Conservation (phyloP, 495 filamentous ascomycete genomes). For the Cercophora scortea region DNA sequence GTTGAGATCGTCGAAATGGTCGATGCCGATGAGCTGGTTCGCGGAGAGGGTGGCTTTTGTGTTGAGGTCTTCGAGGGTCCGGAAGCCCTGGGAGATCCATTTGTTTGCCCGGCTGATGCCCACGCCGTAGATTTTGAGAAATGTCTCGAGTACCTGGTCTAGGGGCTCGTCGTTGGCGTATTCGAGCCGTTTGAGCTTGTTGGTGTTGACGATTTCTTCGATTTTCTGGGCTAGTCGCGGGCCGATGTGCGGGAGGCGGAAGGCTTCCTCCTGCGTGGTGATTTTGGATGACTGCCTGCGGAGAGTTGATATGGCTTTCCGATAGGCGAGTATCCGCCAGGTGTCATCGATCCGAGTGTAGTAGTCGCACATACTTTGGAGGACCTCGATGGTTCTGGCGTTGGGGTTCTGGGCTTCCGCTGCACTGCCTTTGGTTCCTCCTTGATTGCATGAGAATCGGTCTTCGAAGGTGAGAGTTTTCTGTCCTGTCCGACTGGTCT, state of each 20-base stretch:
- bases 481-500: background rate
- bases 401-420: conserved; percentile 47
- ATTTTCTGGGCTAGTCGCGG: conserved; percentile 76
- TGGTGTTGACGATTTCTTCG: conserved; percentile 76
- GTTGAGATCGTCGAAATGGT: conserved; percentile 75
- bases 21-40: conserved; percentile 72
- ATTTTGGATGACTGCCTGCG: conserved; percentile 60
- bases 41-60: conserved; percentile 56
- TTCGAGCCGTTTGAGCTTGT: conserved; percentile 67
- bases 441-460: conserved; percentile 35
- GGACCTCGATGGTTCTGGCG: conserved; percentile 62
- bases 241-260: conserved; percentile 63
- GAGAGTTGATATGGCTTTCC: conserved; percentile 69
- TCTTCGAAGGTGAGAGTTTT: conserved; percentile 26
- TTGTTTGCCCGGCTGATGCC: conserved; percentile 61
- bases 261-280: conserved; percentile 59
- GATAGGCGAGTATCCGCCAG: conserved; percentile 77
- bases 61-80: conserved; percentile 63
- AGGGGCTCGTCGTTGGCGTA: conserved; percentile 54
- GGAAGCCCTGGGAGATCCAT: conserved; percentile 74
- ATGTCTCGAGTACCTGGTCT: conserved; percentile 55
- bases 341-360: conserved; percentile 67
- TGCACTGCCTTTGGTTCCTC: conserved; percentile 26
- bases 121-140: conserved; percentile 74
- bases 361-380: conserved; percentile 77